phyloP scores from a whole-genome alignment of 495 filamentous ascomycete genomes.

The Hyaloscypha bicolor region DNA sequence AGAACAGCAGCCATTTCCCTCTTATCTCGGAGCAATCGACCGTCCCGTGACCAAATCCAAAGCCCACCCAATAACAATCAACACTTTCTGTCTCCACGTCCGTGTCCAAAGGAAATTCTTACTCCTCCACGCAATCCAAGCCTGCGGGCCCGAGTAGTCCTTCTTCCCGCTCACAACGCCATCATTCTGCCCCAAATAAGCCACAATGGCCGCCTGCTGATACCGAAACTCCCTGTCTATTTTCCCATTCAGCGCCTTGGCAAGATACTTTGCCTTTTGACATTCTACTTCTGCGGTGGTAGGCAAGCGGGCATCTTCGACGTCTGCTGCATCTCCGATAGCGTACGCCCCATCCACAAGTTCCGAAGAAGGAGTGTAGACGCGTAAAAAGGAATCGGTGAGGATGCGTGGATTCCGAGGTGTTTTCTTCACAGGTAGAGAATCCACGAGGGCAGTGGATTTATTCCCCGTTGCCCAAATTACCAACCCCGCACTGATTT shows the following conservation, averaged over 20 bases:
- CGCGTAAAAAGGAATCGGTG: slow-evolving; percentile 35
- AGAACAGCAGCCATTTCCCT: neutral
- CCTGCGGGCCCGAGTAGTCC: slow-evolving; percentile 17
- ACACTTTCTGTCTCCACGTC: slow-evolving; percentile 21
- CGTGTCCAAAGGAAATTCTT: slow-evolving; percentile 23
- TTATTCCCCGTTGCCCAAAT: slow-evolving; percentile 41
- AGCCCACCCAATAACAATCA: slow-evolving; percentile 10
- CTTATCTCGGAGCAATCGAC: slow-evolving; percentile 1
- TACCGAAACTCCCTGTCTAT: slow-evolving; percentile 13
- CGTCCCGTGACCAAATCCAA: slow-evolving; percentile 16
- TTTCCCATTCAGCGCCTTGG: slow-evolving; percentile 40
- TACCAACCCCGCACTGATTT: slow-evolving; percentile 34
- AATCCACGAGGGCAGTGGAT: slow-evolving; percentile 28
- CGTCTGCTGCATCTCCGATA: slow-evolving; percentile 76
- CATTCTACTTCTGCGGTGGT: slow-evolving; percentile 85
- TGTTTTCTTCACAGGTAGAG: slow-evolving; percentile 32
- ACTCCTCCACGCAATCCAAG: slow-evolving; percentile 27
- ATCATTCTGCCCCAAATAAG: slow-evolving; percentile 23
- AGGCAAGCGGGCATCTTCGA: slow-evolving; percentile 54
- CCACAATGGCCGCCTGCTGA: slow-evolving; percentile 10
- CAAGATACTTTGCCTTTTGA: slow-evolving; percentile 80
- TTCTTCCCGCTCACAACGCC: slow-evolving; percentile 21
- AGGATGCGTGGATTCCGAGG: slow-evolving; percentile 34
- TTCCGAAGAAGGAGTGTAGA: slow-evolving; percentile 17
- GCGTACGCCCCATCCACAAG: slow-evolving; percentile 64